Conservation (phyloP, 2,329 filamentous ascomycete species). For the Penicillium sp. region DNA sequence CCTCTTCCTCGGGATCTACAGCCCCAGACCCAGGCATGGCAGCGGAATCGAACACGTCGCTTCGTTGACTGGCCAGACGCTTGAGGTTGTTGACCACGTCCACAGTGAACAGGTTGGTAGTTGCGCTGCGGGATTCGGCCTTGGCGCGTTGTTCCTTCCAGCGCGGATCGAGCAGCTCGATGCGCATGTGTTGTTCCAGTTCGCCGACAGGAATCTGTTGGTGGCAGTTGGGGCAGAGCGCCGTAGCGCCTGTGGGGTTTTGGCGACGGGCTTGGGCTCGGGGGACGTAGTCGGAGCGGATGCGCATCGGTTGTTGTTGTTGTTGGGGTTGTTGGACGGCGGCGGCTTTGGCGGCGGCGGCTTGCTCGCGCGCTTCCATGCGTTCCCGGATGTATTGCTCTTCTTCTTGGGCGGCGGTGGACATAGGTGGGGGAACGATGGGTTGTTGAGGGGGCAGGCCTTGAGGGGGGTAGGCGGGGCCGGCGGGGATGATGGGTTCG, state of each 20-base stretch:
- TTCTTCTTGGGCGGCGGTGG: too few species aligned
- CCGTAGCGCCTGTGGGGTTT: constrained; percentile 47
- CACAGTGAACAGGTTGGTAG: constrained; percentile 73
- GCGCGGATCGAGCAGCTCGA: constrained; percentile 82
- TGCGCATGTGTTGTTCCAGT: constrained; percentile 85
- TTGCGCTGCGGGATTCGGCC: constrained; percentile 71
- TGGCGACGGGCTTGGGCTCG: constrained; percentile 65
- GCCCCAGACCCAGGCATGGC: too few species aligned
- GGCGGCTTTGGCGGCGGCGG: constrained; percentile 63
- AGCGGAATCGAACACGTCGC: constrained; percentile 70
- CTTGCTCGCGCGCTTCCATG: constrained; percentile 48
- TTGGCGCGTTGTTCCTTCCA: constrained; percentile 96
- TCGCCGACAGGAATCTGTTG: constrained; percentile 80
- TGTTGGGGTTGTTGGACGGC: constrained; percentile 46
- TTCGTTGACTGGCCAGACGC: constrained; percentile 75
- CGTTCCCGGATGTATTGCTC: constrained; percentile 55
- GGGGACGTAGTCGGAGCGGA: constrained; percentile 85
- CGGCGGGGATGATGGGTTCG: constrained; percentile 28
- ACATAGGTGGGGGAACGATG: too few species aligned
- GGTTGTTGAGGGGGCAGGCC: constrained; percentile 35
- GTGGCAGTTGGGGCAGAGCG: constrained; percentile 84
- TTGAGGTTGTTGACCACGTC: constrained; percentile 93
- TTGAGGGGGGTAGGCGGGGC: constrained; percentile 29
- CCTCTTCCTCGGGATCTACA: constrained; percentile 66
- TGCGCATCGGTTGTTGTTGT: too few species aligned